phyloP scores from a whole-genome alignment of 495 filamentous ascomycete genomes.

The Umbilicaria muhlenbergii region DNA sequence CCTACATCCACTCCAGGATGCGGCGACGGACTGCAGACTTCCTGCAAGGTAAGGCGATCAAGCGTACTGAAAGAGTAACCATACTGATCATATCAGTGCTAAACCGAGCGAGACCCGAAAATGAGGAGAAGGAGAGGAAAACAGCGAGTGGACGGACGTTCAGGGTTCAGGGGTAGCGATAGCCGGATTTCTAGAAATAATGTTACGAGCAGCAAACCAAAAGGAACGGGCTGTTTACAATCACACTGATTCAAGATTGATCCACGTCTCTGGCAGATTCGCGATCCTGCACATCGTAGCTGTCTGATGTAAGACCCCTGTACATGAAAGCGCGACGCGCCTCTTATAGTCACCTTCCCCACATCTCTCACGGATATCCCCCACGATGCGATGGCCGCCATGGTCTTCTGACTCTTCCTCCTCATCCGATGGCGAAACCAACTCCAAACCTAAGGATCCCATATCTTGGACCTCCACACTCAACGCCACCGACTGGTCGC shows the following conservation, averaged over 20 bases:
- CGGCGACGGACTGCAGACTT: constrained; percentile 93
- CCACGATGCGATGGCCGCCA: constrained; percentile 38
- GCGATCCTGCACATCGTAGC: too few relatives aligned
- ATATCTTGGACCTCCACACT: constrained; percentile 34
- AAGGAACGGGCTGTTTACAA: too few relatives aligned
- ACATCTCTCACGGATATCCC: too few relatives aligned
- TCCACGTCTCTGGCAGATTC: too few relatives aligned
- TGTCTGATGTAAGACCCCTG: too few relatives aligned
- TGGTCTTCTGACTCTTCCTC: constrained; percentile 24
- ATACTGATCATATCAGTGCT: constrained; percentile 44
- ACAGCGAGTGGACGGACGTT: constrained; percentile 94
- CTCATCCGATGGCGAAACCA: constrained; percentile 12
- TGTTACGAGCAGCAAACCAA: too few relatives aligned
- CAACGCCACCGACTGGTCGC: constrained; percentile 44
- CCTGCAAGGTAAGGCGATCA: constrained; percentile 56
- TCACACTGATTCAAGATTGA: too few relatives aligned
- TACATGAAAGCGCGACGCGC: too few relatives aligned
- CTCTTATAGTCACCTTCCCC: too few relatives aligned
- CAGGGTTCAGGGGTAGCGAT: constrained; percentile 44
- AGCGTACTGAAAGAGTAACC: not conserved
- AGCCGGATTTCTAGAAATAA: too few relatives aligned
- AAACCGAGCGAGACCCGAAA: constrained; percentile 80
- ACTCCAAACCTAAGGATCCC: constrained; percentile 12
- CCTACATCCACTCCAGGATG: constrained; percentile 98
- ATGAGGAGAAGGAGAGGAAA: constrained; percentile 95